Conservation (phyloP, 129 eudicot genomes). For the Apium graveolens region DNA sequence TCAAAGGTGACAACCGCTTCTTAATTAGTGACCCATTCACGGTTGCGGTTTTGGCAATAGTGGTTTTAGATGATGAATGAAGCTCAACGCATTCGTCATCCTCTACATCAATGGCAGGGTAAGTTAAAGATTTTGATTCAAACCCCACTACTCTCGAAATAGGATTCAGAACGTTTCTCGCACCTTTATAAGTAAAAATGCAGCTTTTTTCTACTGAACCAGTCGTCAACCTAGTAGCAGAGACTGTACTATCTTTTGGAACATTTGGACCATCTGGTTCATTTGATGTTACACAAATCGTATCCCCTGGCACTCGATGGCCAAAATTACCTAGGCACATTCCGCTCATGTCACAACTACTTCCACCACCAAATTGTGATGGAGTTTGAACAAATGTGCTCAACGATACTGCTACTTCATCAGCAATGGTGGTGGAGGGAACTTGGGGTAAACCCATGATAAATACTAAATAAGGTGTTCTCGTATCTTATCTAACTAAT, state of each 20-base stretch:
- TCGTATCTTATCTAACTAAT: conserved; percentile 16
- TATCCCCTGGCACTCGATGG: conserved; percentile 28
- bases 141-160: conserved; percentile 88
- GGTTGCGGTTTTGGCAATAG: conserved; percentile 18
- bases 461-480: background rate
- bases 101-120: conserved; percentile 25
- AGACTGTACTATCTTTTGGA: conserved; percentile 39
- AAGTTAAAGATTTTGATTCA: conserved; percentile 37
- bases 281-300: conserved; percentile 14
- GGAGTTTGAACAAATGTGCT: conserved; percentile 57
- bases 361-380: conserved; percentile 34
- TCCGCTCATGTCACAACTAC: conserved; percentile 56
- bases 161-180: conserved; percentile 42
- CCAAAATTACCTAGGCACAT: conserved; percentile 25
- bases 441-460: conserved; percentile 90
- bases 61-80: conserved; percentile 15
- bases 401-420: conserved; percentile 64
- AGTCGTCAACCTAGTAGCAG: conserved; percentile 38
- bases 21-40: conserved; percentile 38
- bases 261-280: conserved; percentile 28
- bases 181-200: conserved; percentile 27
- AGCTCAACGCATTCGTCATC: conserved; percentile 20
- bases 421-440: conserved; percentile 43
- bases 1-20: conserved; percentile 70
- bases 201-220: conserved; percentile 32